These are phyloP conservation scores for Dryas octopetala DNA, from an alignment of 306 rosid species.

Conservation along the genomic window DNA sequence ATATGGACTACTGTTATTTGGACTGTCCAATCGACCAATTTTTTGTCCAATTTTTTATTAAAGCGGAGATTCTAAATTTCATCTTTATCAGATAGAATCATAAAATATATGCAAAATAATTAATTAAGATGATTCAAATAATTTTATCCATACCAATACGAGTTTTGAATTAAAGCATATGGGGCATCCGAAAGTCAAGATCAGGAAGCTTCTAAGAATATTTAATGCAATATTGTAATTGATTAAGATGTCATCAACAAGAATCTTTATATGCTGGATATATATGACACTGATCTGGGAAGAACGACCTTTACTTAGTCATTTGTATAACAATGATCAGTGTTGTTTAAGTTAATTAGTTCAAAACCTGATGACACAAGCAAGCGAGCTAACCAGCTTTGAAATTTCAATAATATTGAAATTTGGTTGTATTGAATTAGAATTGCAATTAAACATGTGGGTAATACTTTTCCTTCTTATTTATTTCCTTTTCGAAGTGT, in stretches of 20 bases:
- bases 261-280: neutral
- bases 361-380: neutral
- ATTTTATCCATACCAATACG: neutral
- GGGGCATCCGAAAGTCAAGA: neutral
- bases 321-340: neutral
- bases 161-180: neutral
- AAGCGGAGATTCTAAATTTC: too few relatives aligned
- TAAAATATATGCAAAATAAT: too few relatives aligned
- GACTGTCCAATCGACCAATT: too few relatives aligned
- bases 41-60: too few relatives aligned
- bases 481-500: neutral
- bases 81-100: too few relatives aligned
- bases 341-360: too few relatives aligned
- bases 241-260: neutral
- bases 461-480: too few relatives aligned
- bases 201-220: neutral
- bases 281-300: neutral
- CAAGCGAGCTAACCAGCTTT: neutral
- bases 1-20: too few relatives aligned
- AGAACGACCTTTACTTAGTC: neutral
- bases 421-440: too few relatives aligned
- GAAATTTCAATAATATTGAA: too few relatives aligned
- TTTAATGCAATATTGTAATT: neutral
- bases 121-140: too few relatives aligned
- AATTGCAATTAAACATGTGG: neutral